Evolutionary conservation across 2,329 filamentous ascomycete species (phyloP), one percentile per base, ranked within the genome.

Genomic region (Epichloe uncinata): DNA sequence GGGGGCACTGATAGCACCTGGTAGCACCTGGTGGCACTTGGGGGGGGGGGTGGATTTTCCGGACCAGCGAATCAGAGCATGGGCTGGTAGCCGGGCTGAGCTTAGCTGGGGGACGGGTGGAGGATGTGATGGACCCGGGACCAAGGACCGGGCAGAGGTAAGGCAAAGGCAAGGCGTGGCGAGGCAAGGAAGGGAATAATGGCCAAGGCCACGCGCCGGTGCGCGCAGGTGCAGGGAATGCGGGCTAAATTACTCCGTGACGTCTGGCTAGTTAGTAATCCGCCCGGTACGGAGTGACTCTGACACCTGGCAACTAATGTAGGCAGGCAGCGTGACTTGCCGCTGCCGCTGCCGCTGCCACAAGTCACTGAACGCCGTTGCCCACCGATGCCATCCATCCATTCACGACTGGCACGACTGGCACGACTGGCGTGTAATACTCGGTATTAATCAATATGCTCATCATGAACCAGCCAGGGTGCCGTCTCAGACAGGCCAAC

Each of bases 101-200:
- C 45, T 30, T 46, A 20, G 15, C 44, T 46, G 20, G 44, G 44
- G 12, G 45, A 20, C 20, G 40, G 33, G 47, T 36, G 18, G 47
- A 16, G 45, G 37, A 33, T 30, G 45, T n/a, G 37, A 47, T 47
- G 50, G 47, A 49, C 50, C 47, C 43, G 40, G 47, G 50, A 47
- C 50, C 47, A 52, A 46, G 50, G 50, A 45, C 35, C 48, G 42
- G 42, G 40, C 47, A 43, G 15, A 44, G 34, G 47, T 13, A 18
- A 20, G 42, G 42, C 42, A 30, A 30, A 48, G 46, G 45, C 36
- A 47, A 49, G 30, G 36, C 26, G 35, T 13, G 47, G 37, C 37
- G 30, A 38, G 47, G 38, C 47, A 36, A 13, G 22, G 38, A 35
- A n/a, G 18, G 46, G 37, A n/a, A 41, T 3, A 5, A 34, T 16